A percentile compares a stretch with the other conserved stretches of the same genome.
phyloP scores from a whole-genome alignment of 768 basidiomycete species.

The Pleurotus sapidus region DNA sequence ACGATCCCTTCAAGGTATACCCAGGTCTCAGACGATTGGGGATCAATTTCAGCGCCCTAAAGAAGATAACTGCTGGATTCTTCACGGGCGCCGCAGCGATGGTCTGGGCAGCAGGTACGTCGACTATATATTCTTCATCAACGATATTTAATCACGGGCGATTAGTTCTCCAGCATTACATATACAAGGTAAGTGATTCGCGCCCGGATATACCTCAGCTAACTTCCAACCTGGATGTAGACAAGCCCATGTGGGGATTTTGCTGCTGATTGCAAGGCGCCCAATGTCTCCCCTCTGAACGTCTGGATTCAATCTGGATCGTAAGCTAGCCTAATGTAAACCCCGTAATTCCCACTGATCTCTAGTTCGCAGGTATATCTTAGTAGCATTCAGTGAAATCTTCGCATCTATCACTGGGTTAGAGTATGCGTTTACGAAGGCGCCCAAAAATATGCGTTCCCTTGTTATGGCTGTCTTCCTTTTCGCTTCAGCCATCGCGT shows the following conservation, averaged over 20 bases:
- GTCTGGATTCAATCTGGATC: slow-evolving; percentile 78
- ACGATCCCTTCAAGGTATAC: slow-evolving; percentile 40
- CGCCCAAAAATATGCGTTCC: slow-evolving; percentile 86
- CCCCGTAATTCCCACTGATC: neutral
- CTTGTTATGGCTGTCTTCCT: slow-evolving; percentile 75
- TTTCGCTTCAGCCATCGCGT: slow-evolving; percentile 55
- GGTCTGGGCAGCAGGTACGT: slow-evolving; percentile 64
- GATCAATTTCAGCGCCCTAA: slow-evolving; percentile 56
- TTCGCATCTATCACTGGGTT: slow-evolving; percentile 79
- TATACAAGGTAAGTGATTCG: slow-evolving; percentile 58
- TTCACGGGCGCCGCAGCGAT: slow-evolving; percentile 52
- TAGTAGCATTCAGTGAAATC: slow-evolving; percentile 74
- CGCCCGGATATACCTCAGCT: neutral
- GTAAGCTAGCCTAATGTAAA: slow-evolving; percentile 31
- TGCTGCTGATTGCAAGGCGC: slow-evolving; percentile 51
- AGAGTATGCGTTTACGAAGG: slow-evolving; percentile 89
- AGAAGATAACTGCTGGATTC: slow-evolving; percentile 59
- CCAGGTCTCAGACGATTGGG: slow-evolving; percentile 50
- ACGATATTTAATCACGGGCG: slow-evolving; percentile 32
- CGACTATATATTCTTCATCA: slow-evolving; percentile 22
- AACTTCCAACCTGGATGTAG: slow-evolving; percentile 30
- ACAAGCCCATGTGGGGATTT: slow-evolving; percentile 51
- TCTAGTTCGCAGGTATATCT: slow-evolving; percentile 43
- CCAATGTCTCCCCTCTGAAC: slow-evolving; percentile 56
- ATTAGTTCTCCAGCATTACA: slow-evolving; percentile 64